These are phyloP conservation scores for Micractinium sp. DNA, from an alignment of 139 green algal species.

Conservation along the genomic window DNA sequence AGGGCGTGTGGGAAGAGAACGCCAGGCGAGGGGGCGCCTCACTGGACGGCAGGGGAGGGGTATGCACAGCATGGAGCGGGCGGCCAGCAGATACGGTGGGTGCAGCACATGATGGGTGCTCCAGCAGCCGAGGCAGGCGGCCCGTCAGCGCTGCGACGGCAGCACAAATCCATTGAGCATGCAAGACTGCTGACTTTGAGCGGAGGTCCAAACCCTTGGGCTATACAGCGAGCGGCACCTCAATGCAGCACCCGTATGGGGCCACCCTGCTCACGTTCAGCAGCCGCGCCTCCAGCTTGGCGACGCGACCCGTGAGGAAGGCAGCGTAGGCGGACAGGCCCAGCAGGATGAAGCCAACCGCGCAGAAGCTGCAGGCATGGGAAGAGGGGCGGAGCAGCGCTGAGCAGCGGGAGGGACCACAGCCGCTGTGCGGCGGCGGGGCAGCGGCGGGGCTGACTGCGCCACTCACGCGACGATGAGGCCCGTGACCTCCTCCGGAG, in stretches of 20 bases:
- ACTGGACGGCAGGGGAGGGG: not conserved
- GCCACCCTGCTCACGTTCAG: not conserved
- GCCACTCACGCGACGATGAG: too few species aligned
- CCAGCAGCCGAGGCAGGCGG: not conserved
- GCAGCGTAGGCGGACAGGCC: not conserved
- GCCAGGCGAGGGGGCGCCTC: not conserved
- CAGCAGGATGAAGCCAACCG: conserved; percentile 9
- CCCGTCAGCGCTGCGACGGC: not conserved
- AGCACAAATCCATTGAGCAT: too few species aligned
- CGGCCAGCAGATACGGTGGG: not conserved
- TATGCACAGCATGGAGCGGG: not conserved
- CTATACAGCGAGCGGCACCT: not conserved
- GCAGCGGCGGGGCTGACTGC: too few species aligned
- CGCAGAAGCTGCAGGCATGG: not conserved
- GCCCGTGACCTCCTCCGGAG: too few species aligned
- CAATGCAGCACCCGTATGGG: not conserved
- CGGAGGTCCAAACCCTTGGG: too few species aligned
- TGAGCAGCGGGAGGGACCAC: not conserved
- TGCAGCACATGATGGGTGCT: not conserved
- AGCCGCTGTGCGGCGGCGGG: too few species aligned
- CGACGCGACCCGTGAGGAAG: not conserved
- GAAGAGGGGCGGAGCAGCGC: too few species aligned
- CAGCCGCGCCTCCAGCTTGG: conserved; percentile 13
- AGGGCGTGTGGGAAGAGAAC: not conserved
- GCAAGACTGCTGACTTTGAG: too few species aligned